A percentile compares a stretch with the other conserved stretches of the same genome.
phyloP scores from a whole-genome alignment of 208 protist species.

The Vickermania ingenoplastis region DNA sequence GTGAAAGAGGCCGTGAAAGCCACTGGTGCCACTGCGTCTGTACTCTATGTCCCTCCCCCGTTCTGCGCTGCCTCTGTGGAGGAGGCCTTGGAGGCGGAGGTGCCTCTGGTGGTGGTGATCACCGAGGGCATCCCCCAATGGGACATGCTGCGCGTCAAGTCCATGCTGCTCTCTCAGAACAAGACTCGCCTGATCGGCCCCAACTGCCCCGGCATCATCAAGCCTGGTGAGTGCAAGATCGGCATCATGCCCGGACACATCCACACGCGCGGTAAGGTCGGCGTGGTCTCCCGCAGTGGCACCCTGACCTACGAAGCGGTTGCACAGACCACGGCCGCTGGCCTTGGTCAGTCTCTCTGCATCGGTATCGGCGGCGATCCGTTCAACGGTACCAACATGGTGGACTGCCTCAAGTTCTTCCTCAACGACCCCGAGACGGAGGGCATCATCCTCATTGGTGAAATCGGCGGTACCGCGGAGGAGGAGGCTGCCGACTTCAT shows the following conservation, averaged over 20 bases:
- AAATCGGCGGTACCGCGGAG: constrained; percentile 98
- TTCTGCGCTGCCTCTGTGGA: constrained; percentile 92
- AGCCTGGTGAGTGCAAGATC: constrained; percentile 98
- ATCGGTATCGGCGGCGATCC: constrained; percentile 99
- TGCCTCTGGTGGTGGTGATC: constrained; percentile 97
- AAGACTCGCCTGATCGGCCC: constrained; percentile 96
- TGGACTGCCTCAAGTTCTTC: constrained; percentile 96
- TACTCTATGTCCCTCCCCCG: constrained; percentile 97
- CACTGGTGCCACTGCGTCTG: constrained; percentile 91
- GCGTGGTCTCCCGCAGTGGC: constrained; percentile 98
- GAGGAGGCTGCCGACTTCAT: constrained; percentile 98
- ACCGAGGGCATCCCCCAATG: constrained; percentile 99
- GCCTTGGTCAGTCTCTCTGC: constrained; percentile 95
- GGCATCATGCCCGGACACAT: constrained; percentile 99
- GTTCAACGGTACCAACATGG: constrained; percentile 99
- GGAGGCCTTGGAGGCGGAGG: constrained; percentile 96
- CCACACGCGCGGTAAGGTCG: constrained; percentile 97
- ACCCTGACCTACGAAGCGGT: constrained; percentile 99
- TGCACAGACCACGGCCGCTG: constrained; percentile 94
- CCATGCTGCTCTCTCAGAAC: constrained; percentile 85
- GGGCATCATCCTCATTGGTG: constrained; percentile 97
- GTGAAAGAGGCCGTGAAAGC: constrained; percentile 82
- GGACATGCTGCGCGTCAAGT: constrained; percentile 95
- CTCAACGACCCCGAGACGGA: constrained; percentile 96
- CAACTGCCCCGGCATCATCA: constrained; percentile 98